Base-by-base conservation (phyloP, 1,284 basidiomycete genomes). In the Clitocybe nebularis region DNA sequence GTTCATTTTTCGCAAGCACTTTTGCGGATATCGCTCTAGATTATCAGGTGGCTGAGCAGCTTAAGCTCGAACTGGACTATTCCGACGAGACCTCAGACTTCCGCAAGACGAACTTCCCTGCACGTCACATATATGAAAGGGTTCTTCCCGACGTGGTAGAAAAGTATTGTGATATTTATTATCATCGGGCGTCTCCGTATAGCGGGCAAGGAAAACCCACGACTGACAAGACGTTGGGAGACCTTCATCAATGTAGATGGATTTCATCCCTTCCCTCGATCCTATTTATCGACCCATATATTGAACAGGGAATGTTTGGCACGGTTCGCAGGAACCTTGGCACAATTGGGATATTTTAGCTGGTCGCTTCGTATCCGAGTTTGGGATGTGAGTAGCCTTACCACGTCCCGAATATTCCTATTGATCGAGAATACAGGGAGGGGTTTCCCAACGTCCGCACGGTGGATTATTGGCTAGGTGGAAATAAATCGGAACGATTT, bases 301-400 rank as follows among this genome's bases (percentile, higher is more conserved):
- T 39, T 42, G 22, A 26, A 36, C 23, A 86, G 81, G 84, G 87
- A 91, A 93, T 57, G 90, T 94, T 3, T 94, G 92, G 92, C 91
- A 94, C 59, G 86, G 86, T 28, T 62, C 68, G 1, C 89, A 93
- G 60, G 85, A 93, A 56, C 81, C 89, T 1, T 95, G 91, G 88
- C 79, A 88, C 48, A 86, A 92, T 51, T 94, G 90, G 87, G 88
- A 92, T 56, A 80, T 78, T 38, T 75, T 94, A 10, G 73, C 85
- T 0, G 89, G 89, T 33, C 79, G 90, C 28, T 93, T 93, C 61
- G 87, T 93, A 19, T 90, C 88, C n/a, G 87, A 90, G 57, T 89
- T 90, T 53, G 87, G 87, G 52, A 90, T 89, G 89, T 86, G 55
- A 50, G 83, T 61, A 20, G 23, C 14, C 36, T 14, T 37, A 26